These are phyloP conservation scores for Ceratocystis eucalypticola DNA, from an alignment of 2,329 filamentous ascomycete species.

Conservation along the genomic window DNA sequence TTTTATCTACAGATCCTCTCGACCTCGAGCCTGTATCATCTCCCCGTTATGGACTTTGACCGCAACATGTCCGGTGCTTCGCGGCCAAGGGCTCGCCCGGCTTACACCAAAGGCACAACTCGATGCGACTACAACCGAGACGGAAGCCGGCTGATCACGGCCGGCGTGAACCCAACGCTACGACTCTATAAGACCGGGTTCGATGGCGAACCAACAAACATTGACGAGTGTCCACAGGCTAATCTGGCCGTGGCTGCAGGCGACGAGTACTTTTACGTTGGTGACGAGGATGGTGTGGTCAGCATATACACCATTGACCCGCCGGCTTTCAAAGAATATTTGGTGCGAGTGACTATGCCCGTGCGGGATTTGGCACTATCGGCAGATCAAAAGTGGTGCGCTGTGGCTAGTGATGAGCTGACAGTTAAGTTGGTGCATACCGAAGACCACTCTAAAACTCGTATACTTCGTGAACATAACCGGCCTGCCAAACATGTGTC, in stretches of 20 bases:
- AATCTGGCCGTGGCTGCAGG: constrained; percentile 67
- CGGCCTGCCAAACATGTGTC: constrained; percentile 84
- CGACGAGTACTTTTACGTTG: constrained; percentile 73
- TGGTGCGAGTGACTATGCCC: constrained; percentile 72
- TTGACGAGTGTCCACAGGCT: constrained; percentile 81
- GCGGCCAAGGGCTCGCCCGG: constrained; percentile 50
- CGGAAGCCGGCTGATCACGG: constrained; percentile 75
- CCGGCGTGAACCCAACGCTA: constrained; percentile 85
- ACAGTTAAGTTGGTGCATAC: constrained; percentile 80
- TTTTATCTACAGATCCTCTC: not conserved
- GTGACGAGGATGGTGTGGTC: constrained; percentile 90
- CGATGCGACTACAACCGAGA: constrained; percentile 81
- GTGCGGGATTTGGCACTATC: constrained; percentile 77
- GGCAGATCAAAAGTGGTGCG: constrained; percentile 71
- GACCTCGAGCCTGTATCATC: not conserved
- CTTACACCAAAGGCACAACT: constrained; percentile 73
- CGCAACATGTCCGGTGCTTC: constrained; percentile 29
- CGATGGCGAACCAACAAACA: constrained; percentile 80
- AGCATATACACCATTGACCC: constrained; percentile 70
- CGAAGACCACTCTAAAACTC: constrained; percentile 60
- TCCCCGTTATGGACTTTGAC: constrained; percentile 14
- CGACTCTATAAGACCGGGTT: constrained; percentile 85
- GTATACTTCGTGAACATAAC: constrained; percentile 68
- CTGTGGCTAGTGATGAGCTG: constrained; percentile 92
- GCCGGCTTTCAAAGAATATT: constrained; percentile 62